These are phyloP conservation scores for Eucalyptus dawsonii DNA, from an alignment of 345 rosid genomes.

Conservation along the genomic window DNA sequence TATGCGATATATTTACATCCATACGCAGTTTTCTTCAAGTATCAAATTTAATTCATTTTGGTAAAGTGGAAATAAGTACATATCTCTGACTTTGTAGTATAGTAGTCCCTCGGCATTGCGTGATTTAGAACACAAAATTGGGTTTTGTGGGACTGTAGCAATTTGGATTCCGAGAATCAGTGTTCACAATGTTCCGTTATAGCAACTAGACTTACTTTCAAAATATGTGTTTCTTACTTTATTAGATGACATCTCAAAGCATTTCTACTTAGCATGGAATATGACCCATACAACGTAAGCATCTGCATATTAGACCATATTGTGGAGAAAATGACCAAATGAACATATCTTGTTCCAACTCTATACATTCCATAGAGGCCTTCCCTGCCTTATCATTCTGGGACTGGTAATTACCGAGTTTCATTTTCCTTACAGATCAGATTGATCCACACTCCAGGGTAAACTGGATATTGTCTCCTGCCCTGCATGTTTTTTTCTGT, in stretches of 20 bases:
- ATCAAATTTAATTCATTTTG: not conserved
- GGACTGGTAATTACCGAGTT: not conserved
- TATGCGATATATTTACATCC: not conserved
- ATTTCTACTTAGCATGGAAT: not conserved
- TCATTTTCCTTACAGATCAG: not conserved
- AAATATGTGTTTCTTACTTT: no score
- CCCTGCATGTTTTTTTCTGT: not conserved
- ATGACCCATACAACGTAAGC: not conserved
- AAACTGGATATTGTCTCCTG: not conserved
- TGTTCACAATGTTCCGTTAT: not conserved
- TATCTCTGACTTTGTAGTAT: not conserved
- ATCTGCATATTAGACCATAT: not conserved
- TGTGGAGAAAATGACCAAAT: not conserved
- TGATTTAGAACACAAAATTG: not conserved
- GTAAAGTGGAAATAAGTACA: not conserved
- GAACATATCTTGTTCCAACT: not conserved
- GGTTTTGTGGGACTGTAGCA: not conserved
- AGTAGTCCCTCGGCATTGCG: not conserved
- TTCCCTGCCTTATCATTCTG: not conserved
- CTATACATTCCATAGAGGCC: not conserved
- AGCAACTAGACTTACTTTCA: not conserved
- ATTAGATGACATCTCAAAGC: not conserved
- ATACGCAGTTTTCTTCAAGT: not conserved
- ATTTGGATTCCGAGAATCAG: not conserved
- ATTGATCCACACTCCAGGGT: not conserved